A percentile compares a stretch with the other conserved stretches of the same genome.
Evolutionary conservation across 495 filamentous ascomycete species (phyloP).

Genomic region (Stereocaulon alpinum): DNA sequence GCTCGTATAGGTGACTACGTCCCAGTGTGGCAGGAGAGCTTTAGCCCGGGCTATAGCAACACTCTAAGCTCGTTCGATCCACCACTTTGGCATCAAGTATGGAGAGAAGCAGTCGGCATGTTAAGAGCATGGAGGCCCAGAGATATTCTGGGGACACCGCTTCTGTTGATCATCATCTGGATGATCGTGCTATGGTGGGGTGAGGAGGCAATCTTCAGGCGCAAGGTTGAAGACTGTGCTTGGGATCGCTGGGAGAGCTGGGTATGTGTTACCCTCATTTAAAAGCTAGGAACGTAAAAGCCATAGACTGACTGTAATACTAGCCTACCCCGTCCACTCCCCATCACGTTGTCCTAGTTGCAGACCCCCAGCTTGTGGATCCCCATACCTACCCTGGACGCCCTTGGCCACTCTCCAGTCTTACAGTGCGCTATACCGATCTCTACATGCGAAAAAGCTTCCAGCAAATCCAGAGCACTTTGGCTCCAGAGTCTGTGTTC

Average conservation of each 20-base stretch:
- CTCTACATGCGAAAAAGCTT: constrained; percentile 79
- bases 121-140: constrained; percentile 9
- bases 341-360: constrained; percentile 78
- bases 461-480: constrained; percentile 51
- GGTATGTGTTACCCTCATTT: constrained; percentile 44
- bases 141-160: constrained; percentile 37
- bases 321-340: constrained; percentile 69
- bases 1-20: constrained; percentile 11
- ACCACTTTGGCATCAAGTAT: background rate
- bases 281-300: background rate
- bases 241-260: constrained; percentile 89
- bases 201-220: constrained; percentile 65
- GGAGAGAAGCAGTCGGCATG: background rate
- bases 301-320: constrained; percentile 2
- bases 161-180: constrained; percentile 63
- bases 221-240: constrained; percentile 55
- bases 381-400: constrained; percentile 92
- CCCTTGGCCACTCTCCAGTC: constrained; percentile 72
- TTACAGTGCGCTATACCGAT: constrained; percentile 78
- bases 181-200: constrained; percentile 75
- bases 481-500: constrained; percentile 71
- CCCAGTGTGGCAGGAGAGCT: constrained; percentile 11
- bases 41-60: background rate
- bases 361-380: constrained; percentile 96
- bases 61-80: background rate